Conservation (phyloP, 441 rosid genomes). For the Corymbia calophylla region DNA sequence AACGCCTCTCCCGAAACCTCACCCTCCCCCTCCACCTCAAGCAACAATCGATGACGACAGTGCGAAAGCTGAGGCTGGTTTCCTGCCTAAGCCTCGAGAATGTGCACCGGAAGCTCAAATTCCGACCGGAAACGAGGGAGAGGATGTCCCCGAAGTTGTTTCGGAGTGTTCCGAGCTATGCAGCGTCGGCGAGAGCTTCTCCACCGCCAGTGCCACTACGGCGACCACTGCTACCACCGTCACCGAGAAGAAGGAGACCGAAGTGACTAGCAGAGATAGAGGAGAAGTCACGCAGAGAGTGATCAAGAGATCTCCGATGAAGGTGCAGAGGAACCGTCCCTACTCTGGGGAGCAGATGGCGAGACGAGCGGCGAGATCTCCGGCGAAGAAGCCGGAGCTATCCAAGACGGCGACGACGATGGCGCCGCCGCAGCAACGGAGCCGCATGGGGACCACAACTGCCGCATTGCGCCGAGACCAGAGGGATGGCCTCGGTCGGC, state of each 20-base stretch:
- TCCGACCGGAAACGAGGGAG: background rate
- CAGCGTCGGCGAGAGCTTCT: background rate
- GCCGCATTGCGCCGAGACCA: background rate
- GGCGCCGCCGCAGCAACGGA: background rate
- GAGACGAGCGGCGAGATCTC: background rate
- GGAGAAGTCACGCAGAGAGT: constrained; percentile 9
- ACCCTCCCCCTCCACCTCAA: background rate
- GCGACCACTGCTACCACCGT: background rate
- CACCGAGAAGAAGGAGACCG: background rate
- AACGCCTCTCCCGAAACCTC: background rate
- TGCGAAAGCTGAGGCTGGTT: background rate
- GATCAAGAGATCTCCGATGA: constrained; percentile 4
- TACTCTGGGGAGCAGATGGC: background rate
- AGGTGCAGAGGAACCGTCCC: background rate
- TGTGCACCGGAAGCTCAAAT: background rate
- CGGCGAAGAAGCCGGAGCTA: background rate
- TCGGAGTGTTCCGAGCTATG: background rate
- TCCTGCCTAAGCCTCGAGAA: background rate
- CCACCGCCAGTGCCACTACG: background rate
- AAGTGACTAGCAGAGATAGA: background rate
- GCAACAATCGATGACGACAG: background rate
- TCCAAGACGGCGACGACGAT: background rate
- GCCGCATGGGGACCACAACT: background rate
- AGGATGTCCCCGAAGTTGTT: background rate
- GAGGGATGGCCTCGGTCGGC: background rate